Evolutionary conservation across 192 early-diverging fungal genomes (phyloP), one percentile per base, ranked within the genome.

Genomic region (Backusella tuberculispora): DNA sequence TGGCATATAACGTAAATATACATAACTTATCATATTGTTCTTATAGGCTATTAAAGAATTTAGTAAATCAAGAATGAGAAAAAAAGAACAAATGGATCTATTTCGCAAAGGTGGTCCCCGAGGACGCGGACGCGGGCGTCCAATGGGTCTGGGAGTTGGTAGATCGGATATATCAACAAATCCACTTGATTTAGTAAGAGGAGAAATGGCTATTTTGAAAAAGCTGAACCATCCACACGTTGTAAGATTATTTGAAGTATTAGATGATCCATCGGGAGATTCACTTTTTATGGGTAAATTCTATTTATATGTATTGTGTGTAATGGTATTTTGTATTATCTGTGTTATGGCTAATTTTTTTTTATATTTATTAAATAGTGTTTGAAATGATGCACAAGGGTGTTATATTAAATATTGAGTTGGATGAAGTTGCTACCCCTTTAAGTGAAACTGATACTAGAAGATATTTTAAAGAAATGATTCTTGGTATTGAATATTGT

Each of bases 401-500:
- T 2, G 86, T 90, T 6, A 78, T 98, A 19, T 94, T 97, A 88
- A 83, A 89, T 46, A 77, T 98, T 6, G 81, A 83, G 19, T 71
- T 91, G 38, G 83, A 89, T n/a, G 73, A 78, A 2, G 74, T 72
- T 29, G 75, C 86, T 13, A 73, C 76, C 9, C 89, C 93, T 15
- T 86, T 92, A 19, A 26, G 78, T 0, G 84, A 89, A 17, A 87
- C 87, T 26, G 81, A 86, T 6, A 86, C 88, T 43, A 88, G 94
- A 60, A 78, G 82, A 41, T 92, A 92, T 66, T 99, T 99, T 81
- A 84, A 87, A 15, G 88, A 97, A 76, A 90, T 96, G 81, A 85
- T 99, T 26, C 85, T 98, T 63, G 98, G 95, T 1, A 95, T 99
- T 53, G 98, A 99, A 85, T 99, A 98, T 79, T 87, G 94, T 95